Conservation (phyloP, 2,329 filamentous ascomycete genomes). For the Boeremia exigua region DNA sequence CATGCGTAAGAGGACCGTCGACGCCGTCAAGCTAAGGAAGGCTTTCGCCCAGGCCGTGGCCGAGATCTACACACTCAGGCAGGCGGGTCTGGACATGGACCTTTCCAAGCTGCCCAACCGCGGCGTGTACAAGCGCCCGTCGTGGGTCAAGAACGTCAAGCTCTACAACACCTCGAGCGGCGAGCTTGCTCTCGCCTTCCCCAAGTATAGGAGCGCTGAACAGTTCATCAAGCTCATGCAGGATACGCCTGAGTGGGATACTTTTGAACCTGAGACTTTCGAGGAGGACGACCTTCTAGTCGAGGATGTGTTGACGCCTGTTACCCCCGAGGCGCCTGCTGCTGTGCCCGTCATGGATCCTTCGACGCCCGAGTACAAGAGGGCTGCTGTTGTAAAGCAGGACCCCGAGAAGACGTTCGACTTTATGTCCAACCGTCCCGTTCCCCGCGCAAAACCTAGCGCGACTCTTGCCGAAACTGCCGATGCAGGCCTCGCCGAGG, state of each 20-base stretch:
- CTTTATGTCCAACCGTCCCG: constrained; percentile 46
- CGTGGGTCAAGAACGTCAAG: constrained; percentile 40
- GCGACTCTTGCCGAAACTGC: constrained; percentile 26
- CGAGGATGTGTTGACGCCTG: constrained; percentile 27
- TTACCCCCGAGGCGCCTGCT: constrained; percentile 14
- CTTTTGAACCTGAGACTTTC: constrained; percentile 1
- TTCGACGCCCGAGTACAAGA: constrained; percentile 32
- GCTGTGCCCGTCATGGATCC: constrained; percentile 35
- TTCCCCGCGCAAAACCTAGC: constrained; percentile 34
- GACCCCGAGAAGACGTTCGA: constrained; percentile 42
- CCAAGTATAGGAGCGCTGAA: constrained; percentile 25
- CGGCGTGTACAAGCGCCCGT: constrained; percentile 35
- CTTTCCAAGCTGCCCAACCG: constrained; percentile 34
- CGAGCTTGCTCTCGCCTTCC: constrained; percentile 31
- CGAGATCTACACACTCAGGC: constrained; percentile 58
- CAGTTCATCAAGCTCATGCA: constrained; percentile 34
- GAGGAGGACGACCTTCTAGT: constrained; percentile 28
- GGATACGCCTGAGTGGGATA: constrained; percentile 25
- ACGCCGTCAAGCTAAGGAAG: constrained; percentile 29
- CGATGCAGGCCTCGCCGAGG: constrained; percentile 49
- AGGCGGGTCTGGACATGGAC: constrained; percentile 36
- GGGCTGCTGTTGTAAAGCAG: constrained; percentile 36
- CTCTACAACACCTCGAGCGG: constrained; percentile 27
- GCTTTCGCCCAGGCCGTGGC: constrained; percentile 63
- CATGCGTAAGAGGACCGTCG: constrained; percentile 22